Conservation (phyloP, 23 red algal genomes). For the Gracilaria domingensis region DNA sequence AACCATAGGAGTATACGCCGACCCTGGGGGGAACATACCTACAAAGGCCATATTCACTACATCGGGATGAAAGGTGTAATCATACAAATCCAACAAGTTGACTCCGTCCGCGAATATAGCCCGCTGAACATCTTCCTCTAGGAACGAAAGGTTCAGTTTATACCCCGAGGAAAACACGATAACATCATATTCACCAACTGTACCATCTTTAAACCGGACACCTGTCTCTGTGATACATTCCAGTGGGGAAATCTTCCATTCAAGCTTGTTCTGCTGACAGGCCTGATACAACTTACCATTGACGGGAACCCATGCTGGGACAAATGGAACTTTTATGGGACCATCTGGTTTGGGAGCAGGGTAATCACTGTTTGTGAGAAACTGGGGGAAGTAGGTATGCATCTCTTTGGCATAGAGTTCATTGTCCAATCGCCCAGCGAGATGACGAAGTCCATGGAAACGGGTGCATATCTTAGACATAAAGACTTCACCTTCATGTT, state of each 20-base stretch:
- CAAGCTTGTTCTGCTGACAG: not conserved
- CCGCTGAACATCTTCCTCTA: slow-evolving; percentile 7
- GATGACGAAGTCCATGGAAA: slow-evolving; percentile 15
- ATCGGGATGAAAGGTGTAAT: slow-evolving; percentile 42
- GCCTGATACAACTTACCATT: slow-evolving; percentile 11
- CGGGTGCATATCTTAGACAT: slow-evolving; percentile 15
- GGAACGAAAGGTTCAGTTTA: slow-evolving; percentile 11
- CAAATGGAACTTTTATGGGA: slow-evolving; percentile 1
- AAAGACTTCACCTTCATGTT: not conserved
- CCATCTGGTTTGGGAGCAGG: slow-evolving; percentile 1
- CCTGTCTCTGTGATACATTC: not conserved
- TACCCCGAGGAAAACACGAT: slow-evolving; percentile 47
- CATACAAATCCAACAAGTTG: slow-evolving; percentile 22
- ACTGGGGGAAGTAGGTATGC: not conserved
- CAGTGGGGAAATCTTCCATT: not conserved
- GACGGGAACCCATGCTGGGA: not conserved
- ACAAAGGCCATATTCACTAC: slow-evolving; percentile 28
- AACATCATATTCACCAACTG: slow-evolving; percentile 14
- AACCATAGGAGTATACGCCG: slow-evolving; percentile 16
- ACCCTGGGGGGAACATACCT: not conserved
- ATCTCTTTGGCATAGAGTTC: not conserved
- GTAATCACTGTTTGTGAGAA: slow-evolving; percentile 10
- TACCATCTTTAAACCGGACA: slow-evolving; percentile 37
- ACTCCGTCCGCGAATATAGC: not conserved
- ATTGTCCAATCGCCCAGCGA: not conserved